These are phyloP conservation scores for Hygrophila difformis DNA, from an alignment of 257 asterid genomes.

Conservation along the genomic window DNA sequence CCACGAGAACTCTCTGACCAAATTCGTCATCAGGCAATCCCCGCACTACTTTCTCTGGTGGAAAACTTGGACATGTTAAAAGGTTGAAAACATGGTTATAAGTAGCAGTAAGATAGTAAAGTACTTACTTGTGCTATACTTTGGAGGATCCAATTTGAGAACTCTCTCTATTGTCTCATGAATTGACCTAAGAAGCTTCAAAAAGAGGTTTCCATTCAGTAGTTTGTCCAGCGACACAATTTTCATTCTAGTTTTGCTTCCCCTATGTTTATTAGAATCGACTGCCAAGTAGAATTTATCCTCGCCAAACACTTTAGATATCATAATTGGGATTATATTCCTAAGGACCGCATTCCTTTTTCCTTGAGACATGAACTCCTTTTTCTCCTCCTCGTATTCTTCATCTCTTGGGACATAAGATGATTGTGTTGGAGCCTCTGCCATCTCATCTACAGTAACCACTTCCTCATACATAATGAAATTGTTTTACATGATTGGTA, in stretches of 20 bases:
- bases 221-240: slow-evolving; percentile 8
- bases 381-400: slow-evolving; percentile 20
- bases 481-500: too few relatives aligned
- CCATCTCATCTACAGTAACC: not conserved
- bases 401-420: slow-evolving; percentile 28
- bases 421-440: slow-evolving; percentile 11
- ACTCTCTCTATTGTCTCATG: slow-evolving; percentile 8
- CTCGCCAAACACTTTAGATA: slow-evolving; percentile 12
- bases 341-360: slow-evolving; percentile 4
- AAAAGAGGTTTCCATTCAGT: not conserved
- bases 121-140: slow-evolving; percentile 14
- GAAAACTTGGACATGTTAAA: not conserved
- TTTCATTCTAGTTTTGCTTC: slow-evolving; percentile 6
- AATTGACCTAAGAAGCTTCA: slow-evolving; percentile 2
- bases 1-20: slow-evolving; percentile 21
- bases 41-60: not conserved
- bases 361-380: slow-evolving; percentile 11
- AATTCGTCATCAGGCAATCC: slow-evolving; percentile 24
- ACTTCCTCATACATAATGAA: not conserved
- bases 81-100: not conserved
- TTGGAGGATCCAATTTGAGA: slow-evolving; percentile 14
- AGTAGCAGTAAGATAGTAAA: not conserved
- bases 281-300: slow-evolving; percentile 8
- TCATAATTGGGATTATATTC: slow-evolving; percentile 16
- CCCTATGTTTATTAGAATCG: slow-evolving; percentile 1